Evolutionary conservation across 208 protist genomes (phyloP).

Genomic region (Novymonas esmeraldas): DNA sequence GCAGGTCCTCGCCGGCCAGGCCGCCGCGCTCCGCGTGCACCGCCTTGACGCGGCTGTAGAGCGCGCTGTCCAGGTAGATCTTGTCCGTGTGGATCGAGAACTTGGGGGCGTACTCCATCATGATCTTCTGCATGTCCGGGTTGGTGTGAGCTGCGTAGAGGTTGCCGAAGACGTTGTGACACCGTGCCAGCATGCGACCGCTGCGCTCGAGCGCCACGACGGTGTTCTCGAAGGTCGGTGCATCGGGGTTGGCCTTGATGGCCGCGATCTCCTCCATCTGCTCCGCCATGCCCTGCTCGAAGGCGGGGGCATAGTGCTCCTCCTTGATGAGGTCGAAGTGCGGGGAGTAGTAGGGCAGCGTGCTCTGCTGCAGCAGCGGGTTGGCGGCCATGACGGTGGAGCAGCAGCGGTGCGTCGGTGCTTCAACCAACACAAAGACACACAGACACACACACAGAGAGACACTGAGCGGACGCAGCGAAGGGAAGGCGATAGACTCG

Average conservation of each 20-base stretch:
- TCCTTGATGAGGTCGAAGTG: constrained; percentile 45
- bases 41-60: constrained; percentile 50
- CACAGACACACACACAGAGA: not conserved
- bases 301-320: constrained; percentile 63
- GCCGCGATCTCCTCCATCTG: constrained; percentile 47
- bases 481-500: not conserved
- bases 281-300: constrained; percentile 50
- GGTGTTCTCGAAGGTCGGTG: constrained; percentile 61
- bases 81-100: constrained; percentile 44
- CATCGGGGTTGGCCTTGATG: constrained; percentile 19
- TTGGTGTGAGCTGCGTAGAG: constrained; percentile 44
- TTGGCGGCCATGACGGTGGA: constrained; percentile 26
- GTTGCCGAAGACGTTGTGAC: constrained; percentile 38
- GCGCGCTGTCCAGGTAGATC: constrained; percentile 49
- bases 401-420: not conserved
- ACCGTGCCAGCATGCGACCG: constrained; percentile 32
- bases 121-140: constrained; percentile 45
- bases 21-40: constrained; percentile 39
- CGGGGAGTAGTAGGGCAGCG: constrained; percentile 45
- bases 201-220: constrained; percentile 47
- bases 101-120: constrained; percentile 41
- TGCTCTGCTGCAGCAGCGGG: constrained; percentile 45
- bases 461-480: not conserved
- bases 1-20: constrained; percentile 44
- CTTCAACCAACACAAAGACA: not conserved